Conservation (phyloP, 2,329 filamentous ascomycete species). For the Sporothrix phasma region DNA sequence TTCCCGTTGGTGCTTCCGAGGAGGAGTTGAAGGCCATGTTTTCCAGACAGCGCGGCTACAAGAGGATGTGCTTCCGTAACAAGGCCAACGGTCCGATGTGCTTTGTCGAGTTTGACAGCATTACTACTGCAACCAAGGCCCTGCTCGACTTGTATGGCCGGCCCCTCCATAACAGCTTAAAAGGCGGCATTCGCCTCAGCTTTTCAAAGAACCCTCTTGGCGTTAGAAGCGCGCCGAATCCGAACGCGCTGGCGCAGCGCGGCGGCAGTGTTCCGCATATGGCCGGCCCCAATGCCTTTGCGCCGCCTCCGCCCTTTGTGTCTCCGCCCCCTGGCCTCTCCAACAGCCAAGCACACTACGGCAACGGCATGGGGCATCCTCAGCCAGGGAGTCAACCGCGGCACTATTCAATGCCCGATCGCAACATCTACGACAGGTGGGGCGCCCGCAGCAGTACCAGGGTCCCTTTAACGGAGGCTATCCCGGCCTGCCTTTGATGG, state of each 20-base stretch:
- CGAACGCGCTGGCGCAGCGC: conserved; percentile 29
- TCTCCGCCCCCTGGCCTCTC: conserved; percentile 68
- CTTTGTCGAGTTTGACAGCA: conserved; percentile 95
- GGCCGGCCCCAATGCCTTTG: conserved; percentile 22
- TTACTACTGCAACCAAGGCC: conserved; percentile 83
- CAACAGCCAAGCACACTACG: conserved; percentile 20
- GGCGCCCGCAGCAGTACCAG: background rate
- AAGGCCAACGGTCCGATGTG: conserved; percentile 97
- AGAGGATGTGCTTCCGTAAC: conserved; percentile 85
- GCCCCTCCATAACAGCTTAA: conserved; percentile 79
- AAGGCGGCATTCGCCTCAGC: conserved; percentile 87
- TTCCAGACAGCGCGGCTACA: conserved; percentile 87
- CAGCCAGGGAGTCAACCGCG: background rate
- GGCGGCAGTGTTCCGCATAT: conserved; percentile 16
- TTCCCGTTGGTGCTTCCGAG: conserved; percentile 85
- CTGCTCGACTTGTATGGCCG: conserved; percentile 83
- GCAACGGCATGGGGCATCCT: background rate
- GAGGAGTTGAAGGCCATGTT: conserved; percentile 93
- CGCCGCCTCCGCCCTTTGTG: conserved; percentile 55
- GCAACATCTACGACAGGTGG: too few species aligned
- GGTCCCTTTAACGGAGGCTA: background rate
- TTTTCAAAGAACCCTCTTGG: conserved; percentile 97
- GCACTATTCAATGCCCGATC: background rate
- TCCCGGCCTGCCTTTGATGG: background rate
- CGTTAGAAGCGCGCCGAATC: conserved; percentile 68